Base-by-base conservation (phyloP, 2,329 filamentous ascomycete genomes). In the Monosporascus sp. region DNA sequence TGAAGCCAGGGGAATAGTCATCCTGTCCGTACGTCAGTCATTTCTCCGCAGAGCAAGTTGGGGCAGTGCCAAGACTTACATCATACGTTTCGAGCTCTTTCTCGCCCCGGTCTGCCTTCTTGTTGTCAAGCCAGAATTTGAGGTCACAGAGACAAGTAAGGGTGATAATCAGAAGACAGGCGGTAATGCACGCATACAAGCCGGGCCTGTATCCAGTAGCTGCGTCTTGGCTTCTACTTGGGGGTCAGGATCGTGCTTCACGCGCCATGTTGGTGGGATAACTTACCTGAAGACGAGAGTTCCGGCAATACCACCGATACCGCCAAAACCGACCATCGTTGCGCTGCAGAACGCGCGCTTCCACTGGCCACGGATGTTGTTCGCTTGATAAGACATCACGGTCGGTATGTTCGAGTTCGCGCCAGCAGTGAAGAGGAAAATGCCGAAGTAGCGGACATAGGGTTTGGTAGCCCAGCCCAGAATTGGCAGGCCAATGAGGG, bases 301-400 rank as follows among this genome's bases (percentile, higher is more conserved):
- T 24, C 88, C 88, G 1, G 82, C 81, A 56, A 93, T 92, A 41
- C 89, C 89, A 41, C 89, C 89, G 31, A 93, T 75, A 1, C 87
- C 88, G 6, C 88, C 88, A 47, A 87, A 82, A 1, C 87, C 87
- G 6, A 93, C 86, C 0, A 93, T 77, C 0, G 85, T 87, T 2
- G 89, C 87, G 54, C 83, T 87, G 68, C 84, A 87, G 62, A 93
- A 84, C 1, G 89, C 89, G 45, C 89, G 82, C 74, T 91, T 93
- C 88, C 89, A 93, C 72, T 93, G 89, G 0, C 89, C 89, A 48
- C 88, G 83, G 63, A 94, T 87, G 71, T 94, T 94, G 73, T 92
- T 93, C 47, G 88, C 87, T 72, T 92, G 43, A 5, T 46, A 46
- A 27, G 43, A 46, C 43, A 46, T 46, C 11, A 46, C 43, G 2